phyloP scores from a whole-genome alignment of 768 basidiomycete genomes.

The Pulveroboletus sp. region DNA sequence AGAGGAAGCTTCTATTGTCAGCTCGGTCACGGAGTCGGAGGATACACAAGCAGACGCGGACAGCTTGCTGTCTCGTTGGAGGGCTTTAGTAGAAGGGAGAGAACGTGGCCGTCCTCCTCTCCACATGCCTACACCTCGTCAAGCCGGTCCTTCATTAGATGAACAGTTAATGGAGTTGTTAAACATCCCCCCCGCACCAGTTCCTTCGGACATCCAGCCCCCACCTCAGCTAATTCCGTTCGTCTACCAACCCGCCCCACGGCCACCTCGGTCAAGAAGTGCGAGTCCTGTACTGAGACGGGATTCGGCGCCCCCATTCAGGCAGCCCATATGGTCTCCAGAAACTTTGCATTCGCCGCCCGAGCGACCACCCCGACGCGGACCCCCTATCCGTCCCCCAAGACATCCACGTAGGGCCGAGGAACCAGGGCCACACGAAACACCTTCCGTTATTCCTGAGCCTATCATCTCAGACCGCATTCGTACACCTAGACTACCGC shows the following conservation, averaged over 20 bases:
- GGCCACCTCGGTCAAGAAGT: conserved; percentile 38
- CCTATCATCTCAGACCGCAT: conserved; percentile 1
- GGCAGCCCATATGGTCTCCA: conserved; percentile 22
- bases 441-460: conserved; percentile 10
- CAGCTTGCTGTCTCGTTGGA: conserved; percentile 27
- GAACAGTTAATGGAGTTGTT: conserved; percentile 62
- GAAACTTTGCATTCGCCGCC: conserved; percentile 13
- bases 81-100: conserved; percentile 22
- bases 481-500: conserved; percentile 8
- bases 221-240: conserved; percentile 58
- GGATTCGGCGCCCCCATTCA: conserved; percentile 27
- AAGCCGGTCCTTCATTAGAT: conserved; percentile 51
- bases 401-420: not conserved
- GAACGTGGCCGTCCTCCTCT: conserved; percentile 33
- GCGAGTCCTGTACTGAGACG: conserved; percentile 35
- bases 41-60: conserved; percentile 27
- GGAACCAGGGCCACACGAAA: not conserved
- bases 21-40: conserved; percentile 30
- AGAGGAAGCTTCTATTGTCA: conserved; percentile 23
- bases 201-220: conserved; percentile 39
- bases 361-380: conserved; percentile 3
- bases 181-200: conserved; percentile 41
- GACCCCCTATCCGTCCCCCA: conserved; percentile 8
- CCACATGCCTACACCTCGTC: conserved; percentile 42
- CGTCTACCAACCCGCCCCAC: conserved; percentile 48